phyloP scores from a whole-genome alignment of 2,329 filamentous ascomycete species.

The Clonostachys solani region DNA sequence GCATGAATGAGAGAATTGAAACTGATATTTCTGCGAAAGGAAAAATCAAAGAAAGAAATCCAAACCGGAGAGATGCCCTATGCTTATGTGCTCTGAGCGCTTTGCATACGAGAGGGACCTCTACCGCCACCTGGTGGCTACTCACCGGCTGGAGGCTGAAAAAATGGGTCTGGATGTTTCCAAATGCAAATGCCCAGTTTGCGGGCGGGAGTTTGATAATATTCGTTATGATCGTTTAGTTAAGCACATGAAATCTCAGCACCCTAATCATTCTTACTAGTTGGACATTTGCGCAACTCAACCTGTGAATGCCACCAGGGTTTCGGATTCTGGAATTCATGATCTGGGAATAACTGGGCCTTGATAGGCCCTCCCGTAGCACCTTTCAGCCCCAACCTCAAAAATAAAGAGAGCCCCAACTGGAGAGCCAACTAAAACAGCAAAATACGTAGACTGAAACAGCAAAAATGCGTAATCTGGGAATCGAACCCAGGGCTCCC shows the following conservation, averaged over 20 bases:
- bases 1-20: neutral
- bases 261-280: too few species aligned
- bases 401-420: too few species aligned
- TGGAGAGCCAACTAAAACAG: neutral
- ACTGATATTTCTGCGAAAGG: neutral
- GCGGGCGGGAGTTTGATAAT: neutral
- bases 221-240: neutral
- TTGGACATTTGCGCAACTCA: too few species aligned
- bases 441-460: conserved; percentile 1
- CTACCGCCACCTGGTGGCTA: neutral
- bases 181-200: neutral
- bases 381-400: too few species aligned
- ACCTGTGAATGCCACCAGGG: too few species aligned
- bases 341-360: too few species aligned
- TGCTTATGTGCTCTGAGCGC: conserved; percentile 1
- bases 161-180: neutral
- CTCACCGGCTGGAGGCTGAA: neutral
- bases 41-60: neutral
- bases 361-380: too few species aligned
- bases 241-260: neutral
- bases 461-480: conserved; percentile 18
- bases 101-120: neutral
- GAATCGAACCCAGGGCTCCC: conserved; percentile 26
- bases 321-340: too few species aligned
- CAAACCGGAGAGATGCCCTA: conserved; percentile 1